These are phyloP conservation scores for Fusarium citri DNA, from an alignment of 2,329 filamentous ascomycete genomes.

Conservation along the genomic window DNA sequence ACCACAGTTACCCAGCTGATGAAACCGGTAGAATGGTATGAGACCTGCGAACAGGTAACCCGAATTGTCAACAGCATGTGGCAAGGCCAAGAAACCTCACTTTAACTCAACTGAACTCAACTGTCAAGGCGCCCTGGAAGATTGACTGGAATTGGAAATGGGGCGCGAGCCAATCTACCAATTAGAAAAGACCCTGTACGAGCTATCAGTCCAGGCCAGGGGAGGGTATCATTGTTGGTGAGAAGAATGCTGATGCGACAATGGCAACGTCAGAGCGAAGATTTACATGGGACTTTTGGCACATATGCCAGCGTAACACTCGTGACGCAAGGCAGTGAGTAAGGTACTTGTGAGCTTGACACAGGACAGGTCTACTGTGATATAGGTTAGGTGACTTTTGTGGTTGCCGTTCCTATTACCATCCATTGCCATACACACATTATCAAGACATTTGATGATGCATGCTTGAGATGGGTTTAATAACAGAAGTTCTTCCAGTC, in stretches of 20 bases:
- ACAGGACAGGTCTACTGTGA: neutral
- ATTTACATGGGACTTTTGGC: neutral
- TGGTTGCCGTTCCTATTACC: neutral
- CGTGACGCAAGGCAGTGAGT: neutral
- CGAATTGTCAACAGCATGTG: constrained; percentile 17
- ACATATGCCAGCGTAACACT: constrained; percentile 7
- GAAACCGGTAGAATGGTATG: constrained; percentile 24
- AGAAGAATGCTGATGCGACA: constrained; percentile 4
- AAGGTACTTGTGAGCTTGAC: neutral
- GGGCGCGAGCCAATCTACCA: neutral
- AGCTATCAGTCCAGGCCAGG: constrained; percentile 9
- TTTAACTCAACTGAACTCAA: neutral
- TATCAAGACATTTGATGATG: neutral
- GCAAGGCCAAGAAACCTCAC: constrained; percentile 6
- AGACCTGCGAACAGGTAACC: constrained; percentile 29
- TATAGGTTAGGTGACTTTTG: neutral
- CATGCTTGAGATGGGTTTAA: neutral
- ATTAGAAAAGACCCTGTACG: constrained; percentile 5
- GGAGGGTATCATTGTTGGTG: constrained; percentile 1
- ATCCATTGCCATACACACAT: neutral
- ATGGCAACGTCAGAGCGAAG: constrained; percentile 1
- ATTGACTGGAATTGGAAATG: neutral
- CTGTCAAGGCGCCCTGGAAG: constrained; percentile 16
- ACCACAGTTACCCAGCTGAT: constrained; percentile 14
- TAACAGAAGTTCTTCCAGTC: neutral